Evolutionary conservation across 805 yeast species (phyloP).

Genomic region (Soucietia sequanensis): DNA sequence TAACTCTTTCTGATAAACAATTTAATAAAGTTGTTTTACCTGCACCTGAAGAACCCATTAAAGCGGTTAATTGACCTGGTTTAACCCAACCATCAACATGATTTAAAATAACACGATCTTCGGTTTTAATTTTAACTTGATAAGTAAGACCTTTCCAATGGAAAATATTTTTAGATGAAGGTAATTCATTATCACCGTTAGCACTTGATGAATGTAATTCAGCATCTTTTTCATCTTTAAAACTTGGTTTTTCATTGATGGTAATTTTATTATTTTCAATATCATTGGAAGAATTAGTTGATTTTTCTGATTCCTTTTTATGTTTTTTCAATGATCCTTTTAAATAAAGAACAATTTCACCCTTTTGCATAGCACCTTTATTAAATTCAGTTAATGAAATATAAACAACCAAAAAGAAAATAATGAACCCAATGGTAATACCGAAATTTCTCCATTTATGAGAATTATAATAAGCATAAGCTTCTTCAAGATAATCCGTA

Average conservation of each 20-base stretch:
- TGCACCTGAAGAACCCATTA: slow-evolving; percentile 88
- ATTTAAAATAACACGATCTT: slow-evolving; percentile 38
- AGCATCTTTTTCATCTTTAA: slow-evolving; percentile 19
- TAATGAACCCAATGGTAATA: slow-evolving; percentile 52
- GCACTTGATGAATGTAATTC: slow-evolving; percentile 2
- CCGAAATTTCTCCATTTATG: slow-evolving; percentile 86
- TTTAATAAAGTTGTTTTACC: slow-evolving; percentile 79
- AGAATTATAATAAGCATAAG: slow-evolving; percentile 50
- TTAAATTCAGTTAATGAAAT: slow-evolving; percentile 35
- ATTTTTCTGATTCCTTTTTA: slow-evolving; percentile 18
- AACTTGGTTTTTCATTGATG: slow-evolving; percentile 23
- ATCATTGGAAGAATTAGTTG: slow-evolving; percentile 12
- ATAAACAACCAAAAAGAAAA: slow-evolving; percentile 39
- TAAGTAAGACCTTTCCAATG: slow-evolving; percentile 40
- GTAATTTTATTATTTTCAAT: slow-evolving; percentile 16
- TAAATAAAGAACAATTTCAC: slow-evolving; percentile 34
- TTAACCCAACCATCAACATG: slow-evolving; percentile 63
- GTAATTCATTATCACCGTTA: slow-evolving; percentile 5
- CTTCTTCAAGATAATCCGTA: slow-evolving; percentile 47
- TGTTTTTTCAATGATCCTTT: slow-evolving; percentile 29
- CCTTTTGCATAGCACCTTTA: slow-evolving; percentile 46
- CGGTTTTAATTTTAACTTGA: slow-evolving; percentile 36
- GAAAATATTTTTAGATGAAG: slow-evolving; percentile 19
- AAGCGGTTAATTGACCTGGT: slow-evolving; percentile 79
- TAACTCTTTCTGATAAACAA: slow-evolving; percentile 68